Evolutionary conservation across 176 grass and related monocot genomes (phyloP).

Genomic region (Triticum turgidum): DNA sequence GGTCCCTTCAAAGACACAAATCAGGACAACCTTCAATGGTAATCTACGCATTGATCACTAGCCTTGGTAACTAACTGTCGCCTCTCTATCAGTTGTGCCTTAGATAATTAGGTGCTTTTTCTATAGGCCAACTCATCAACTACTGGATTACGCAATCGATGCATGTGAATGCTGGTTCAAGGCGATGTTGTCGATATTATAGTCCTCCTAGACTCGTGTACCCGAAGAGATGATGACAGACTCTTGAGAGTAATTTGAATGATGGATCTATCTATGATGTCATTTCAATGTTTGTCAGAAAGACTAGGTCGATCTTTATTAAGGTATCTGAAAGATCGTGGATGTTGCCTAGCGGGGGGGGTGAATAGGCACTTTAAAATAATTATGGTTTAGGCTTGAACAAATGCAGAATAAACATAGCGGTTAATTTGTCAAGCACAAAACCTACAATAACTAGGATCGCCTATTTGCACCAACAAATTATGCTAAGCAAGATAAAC

Average conservation of each 20-base stretch:
- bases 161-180: neutral
- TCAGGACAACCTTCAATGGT: neutral
- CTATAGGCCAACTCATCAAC: neutral
- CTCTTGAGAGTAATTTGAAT: neutral
- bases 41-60: neutral
- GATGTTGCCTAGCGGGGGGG: no score
- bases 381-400: no score
- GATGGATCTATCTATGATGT: neutral
- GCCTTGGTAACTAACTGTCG: neutral
- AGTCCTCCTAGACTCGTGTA: neutral
- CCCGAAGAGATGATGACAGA: neutral
- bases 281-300: neutral
- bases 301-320: no score
- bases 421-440: no score
- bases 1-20: neutral
- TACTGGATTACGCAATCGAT: neutral
- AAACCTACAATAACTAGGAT: no score
- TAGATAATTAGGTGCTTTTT: neutral
- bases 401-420: no score
- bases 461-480: no score
- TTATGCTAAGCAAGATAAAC: no score
- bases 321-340: no score
- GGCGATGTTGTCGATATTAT: neutral
- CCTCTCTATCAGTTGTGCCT: neutral
- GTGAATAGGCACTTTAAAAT: no score